These are phyloP conservation scores for Yamadazyma siamensis DNA, from an alignment of 1,139 yeast species.

Conservation along the genomic window DNA sequence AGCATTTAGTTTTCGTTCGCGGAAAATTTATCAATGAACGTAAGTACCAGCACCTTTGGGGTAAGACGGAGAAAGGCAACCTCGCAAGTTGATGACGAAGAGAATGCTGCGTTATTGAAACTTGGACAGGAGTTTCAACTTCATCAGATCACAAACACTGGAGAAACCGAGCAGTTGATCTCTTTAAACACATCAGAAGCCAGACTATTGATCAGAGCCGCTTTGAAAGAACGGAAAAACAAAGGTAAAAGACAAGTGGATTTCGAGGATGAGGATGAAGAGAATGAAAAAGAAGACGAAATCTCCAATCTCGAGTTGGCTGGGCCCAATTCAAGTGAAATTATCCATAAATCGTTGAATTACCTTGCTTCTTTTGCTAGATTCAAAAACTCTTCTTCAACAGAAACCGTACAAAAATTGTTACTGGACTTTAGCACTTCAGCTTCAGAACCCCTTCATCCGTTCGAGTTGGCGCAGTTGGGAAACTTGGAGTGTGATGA, in stretches of 20 bases:
- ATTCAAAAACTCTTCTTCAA: conserved; percentile 88
- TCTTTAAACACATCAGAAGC: conserved; percentile 90
- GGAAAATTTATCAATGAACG: conserved; percentile 81
- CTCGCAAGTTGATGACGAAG: conserved; percentile 74
- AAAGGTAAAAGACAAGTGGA: conserved; percentile 20
- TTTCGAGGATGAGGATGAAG: conserved; percentile 36
- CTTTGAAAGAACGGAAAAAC: conserved; percentile 71
- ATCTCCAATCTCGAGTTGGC: conserved; percentile 69
- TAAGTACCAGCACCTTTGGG: conserved; percentile 84
- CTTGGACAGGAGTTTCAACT: conserved; percentile 91
- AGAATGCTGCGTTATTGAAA: conserved; percentile 81
- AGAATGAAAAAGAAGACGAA: conserved; percentile 54
- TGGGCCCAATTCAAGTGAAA: conserved; percentile 59
- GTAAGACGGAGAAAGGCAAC: conserved; percentile 65
- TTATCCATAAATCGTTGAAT: conserved; percentile 87
- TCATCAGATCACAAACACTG: conserved; percentile 76
- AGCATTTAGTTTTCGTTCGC: too few species aligned
- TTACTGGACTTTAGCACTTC: conserved; percentile 66
- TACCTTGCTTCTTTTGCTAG: conserved; percentile 83
- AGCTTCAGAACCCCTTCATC: conserved; percentile 66
- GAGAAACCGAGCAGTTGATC: conserved; percentile 71
- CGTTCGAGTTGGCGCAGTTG: conserved; percentile 92
- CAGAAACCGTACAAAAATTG: conserved; percentile 87
- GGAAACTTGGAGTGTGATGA: conserved; percentile 95
- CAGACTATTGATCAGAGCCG: conserved; percentile 83